Base-by-base conservation (phyloP, 805 yeast genomes). In the Schwanniomyces sp. region DNA sequence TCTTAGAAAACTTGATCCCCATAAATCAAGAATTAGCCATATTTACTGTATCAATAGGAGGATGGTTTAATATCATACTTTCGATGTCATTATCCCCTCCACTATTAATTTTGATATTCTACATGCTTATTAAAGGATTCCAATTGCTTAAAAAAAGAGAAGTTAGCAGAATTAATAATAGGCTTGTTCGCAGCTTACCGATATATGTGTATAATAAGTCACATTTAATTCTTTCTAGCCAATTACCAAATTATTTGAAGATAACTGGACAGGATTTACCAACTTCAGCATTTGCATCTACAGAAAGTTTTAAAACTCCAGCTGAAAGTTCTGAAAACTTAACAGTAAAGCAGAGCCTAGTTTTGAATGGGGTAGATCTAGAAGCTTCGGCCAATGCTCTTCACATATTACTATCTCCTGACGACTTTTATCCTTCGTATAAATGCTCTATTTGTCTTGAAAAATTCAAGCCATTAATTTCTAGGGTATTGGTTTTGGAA, bases 401-500 rank as follows among this genome's bases (percentile, higher is more conserved):
- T 14, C 52, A 58, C 46, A 52, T 64, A 6, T 44, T 68, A 21
- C 50, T 65, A 3, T 58, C 68, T 16, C 67, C 70, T 6, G 51
- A 58, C 30, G 72, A 69, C 53, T 69, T 64, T 47, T 69, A 53
- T 42, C 74, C 78, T 1, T 63, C 82, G 1, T 78, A 69, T 51
- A 82, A 80, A 59, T 83, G 88, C 57, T 78, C 81, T 21, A 81
- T 83, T 21, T 83, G 88, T 54, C 69, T 83, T 37, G 86, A 78
- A 40, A 75, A 70, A 51, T 82, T 77, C 54, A 62, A 66, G 9
- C 75, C 76, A 12, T 72, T 80, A 28, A 67, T 64, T 46, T 69
- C 79, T 18, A 66, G 69, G 41, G 80, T 83, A 16, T 68, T 82
- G 64, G 67, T 75, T 18, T 67, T 83, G 42, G 82, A 81, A 7